These are phyloP conservation scores for Colletotrichum gigasporum DNA, from an alignment of 2,329 filamentous ascomycete genomes.

Conservation along the genomic window DNA sequence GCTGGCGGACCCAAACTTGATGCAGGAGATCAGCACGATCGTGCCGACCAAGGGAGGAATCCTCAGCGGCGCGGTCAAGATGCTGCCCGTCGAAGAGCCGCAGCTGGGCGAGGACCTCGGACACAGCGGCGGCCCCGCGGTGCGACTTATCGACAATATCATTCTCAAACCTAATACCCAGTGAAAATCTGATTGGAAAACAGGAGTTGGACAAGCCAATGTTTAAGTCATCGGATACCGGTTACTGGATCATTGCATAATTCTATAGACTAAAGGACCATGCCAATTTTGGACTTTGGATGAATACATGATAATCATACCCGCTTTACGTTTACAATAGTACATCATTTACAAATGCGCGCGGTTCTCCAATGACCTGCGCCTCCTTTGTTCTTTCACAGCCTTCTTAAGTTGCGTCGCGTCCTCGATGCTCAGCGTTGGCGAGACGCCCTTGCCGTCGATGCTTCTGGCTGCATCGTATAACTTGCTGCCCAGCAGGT, in stretches of 20 bases:
- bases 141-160: conserved; percentile 94
- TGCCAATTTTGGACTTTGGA: not conserved
- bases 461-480: conserved; percentile 66
- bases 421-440: conserved; percentile 62
- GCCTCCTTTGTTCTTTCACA: conserved; percentile 56
- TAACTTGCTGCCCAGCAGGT: conserved; percentile 74
- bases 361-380: conserved; percentile 59
- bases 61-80: conserved; percentile 89
- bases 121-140: conserved; percentile 74
- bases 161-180: conserved; percentile 63
- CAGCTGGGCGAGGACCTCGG: conserved; percentile 79
- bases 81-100: conserved; percentile 80
- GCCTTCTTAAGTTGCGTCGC: conserved; percentile 51
- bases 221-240: too few species aligned
- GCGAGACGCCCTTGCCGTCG: conserved; percentile 50
- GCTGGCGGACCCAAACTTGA: conserved; percentile 83
- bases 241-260: not conserved
- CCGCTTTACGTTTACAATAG: conserved; percentile 25
- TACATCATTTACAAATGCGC: conserved; percentile 54
- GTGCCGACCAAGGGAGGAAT: conserved; percentile 80
- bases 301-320: conserved; percentile 18
- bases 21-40: conserved; percentile 80
- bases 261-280: not conserved
- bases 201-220: not conserved
- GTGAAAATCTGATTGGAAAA: conserved; percentile 1